phyloP scores from a whole-genome alignment of 495 filamentous ascomycete species.

The Ascobolus immersus region DNA sequence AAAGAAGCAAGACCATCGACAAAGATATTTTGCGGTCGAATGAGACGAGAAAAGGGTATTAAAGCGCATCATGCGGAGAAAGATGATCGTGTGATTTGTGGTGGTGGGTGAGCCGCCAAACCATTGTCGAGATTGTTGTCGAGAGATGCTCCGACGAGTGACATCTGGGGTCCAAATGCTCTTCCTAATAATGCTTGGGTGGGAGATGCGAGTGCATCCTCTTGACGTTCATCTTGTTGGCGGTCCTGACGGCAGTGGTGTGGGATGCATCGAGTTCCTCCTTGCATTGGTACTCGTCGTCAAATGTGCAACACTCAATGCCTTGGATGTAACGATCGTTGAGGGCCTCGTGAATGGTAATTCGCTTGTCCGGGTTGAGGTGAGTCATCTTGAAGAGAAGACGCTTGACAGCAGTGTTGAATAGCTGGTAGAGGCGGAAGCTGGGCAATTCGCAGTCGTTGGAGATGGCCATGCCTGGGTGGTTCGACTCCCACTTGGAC shows the following conservation, averaged over 20 bases:
- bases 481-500: slow-evolving; percentile 30
- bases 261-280: slow-evolving; percentile 6
- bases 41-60: background rate
- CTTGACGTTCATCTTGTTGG: slow-evolving; percentile 14
- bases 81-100: no score
- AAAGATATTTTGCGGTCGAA: background rate
- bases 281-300: slow-evolving; percentile 17
- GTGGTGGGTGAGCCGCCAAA: background rate
- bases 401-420: slow-evolving; percentile 30
- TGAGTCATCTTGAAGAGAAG: slow-evolving; percentile 54
- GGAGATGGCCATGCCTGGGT: slow-evolving; percentile 22
- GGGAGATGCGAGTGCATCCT: slow-evolving; percentile 14
- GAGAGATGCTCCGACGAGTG: slow-evolving; percentile 1
- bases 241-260: slow-evolving; percentile 12
- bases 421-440: slow-evolving; percentile 20
- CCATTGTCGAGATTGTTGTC: background rate
- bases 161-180: slow-evolving; percentile 11
- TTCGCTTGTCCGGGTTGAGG: slow-evolving; percentile 38
- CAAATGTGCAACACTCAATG: slow-evolving; percentile 45
- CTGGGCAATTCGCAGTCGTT: slow-evolving; percentile 29
- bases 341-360: slow-evolving; percentile 34
- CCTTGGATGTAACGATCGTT: slow-evolving; percentile 36
- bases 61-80: background rate
- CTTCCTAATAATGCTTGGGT: slow-evolving; percentile 5
- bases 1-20: slow-evolving; percentile 5